A percentile compares a stretch with the other conserved stretches of the same genome.
phyloP scores from a whole-genome alignment of 2,329 filamentous ascomycete genomes.

The Beauveria medogensis region DNA sequence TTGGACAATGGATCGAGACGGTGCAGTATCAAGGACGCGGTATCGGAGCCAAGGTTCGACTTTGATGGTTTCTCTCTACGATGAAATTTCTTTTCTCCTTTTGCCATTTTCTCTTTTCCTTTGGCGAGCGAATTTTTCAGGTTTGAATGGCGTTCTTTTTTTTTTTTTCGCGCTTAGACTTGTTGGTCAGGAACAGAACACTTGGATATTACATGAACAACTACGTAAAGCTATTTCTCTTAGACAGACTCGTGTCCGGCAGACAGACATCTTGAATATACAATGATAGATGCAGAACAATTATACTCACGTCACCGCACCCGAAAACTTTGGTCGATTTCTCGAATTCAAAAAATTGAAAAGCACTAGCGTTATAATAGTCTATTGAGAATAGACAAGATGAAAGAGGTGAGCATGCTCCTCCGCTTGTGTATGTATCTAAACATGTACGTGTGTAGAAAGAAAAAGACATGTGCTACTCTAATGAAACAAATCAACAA shows the following conservation, averaged over 20 bases:
- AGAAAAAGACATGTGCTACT: background rate
- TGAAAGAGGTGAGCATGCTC: background rate
- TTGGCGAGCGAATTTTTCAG: background rate
- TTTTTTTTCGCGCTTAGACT: background rate
- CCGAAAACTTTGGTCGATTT: too few relatives aligned
- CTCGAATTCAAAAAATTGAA: background rate
- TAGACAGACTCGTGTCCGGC: background rate
- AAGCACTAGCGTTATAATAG: background rate
- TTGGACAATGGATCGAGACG: slow-evolving; percentile 67
- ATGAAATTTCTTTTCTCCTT: background rate
- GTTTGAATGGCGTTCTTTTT: background rate
- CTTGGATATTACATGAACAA: background rate
- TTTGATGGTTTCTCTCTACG: slow-evolving; percentile 14
- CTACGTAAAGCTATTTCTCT: too few relatives aligned
- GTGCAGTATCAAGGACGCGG: slow-evolving; percentile 64
- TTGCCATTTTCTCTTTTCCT: background rate
- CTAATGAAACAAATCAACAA: background rate
- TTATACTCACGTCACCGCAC: too few relatives aligned
- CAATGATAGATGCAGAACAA: background rate
- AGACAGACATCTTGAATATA: background rate
- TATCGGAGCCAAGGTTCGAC: slow-evolving; percentile 53
- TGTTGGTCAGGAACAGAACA: slow-evolving; percentile 7
- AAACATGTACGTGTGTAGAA: background rate
- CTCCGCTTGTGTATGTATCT: background rate
- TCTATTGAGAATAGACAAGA: background rate